A percentile compares a stretch with the other conserved stretches of the same genome.
These are phyloP conservation scores for Carallia pectinifolia DNA, from an alignment of 345 rosid species.

Conservation along the genomic window DNA sequence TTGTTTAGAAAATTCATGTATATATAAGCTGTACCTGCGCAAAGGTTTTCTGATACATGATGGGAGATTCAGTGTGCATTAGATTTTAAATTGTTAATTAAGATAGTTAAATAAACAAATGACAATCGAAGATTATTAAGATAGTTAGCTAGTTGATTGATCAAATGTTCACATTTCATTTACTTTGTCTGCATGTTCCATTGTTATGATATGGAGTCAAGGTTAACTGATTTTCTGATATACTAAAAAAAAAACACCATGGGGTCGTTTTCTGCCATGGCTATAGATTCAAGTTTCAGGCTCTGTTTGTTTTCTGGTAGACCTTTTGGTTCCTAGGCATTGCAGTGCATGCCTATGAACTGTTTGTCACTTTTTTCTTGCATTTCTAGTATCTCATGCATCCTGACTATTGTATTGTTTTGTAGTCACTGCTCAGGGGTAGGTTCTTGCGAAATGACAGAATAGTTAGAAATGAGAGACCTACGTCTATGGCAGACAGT, in stretches of 20 bases:
- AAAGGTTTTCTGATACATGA: background rate
- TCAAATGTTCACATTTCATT: background rate
- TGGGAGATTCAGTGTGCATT: background rate
- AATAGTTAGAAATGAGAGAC: slow-evolving; percentile 49
- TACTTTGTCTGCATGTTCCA: background rate
- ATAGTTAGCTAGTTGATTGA: background rate
- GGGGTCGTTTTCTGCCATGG: too few species aligned
- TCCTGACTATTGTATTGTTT: slow-evolving; percentile 6
- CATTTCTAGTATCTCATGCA: background rate
- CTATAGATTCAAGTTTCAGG: background rate
- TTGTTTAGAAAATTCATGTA: background rate
- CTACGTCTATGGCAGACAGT: slow-evolving; percentile 63
- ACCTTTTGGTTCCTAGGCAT: background rate
- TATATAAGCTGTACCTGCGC: background rate
- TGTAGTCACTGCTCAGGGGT: slow-evolving; percentile 87
- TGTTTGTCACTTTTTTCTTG: background rate
- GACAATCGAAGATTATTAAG: background rate
- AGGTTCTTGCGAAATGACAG: slow-evolving; percentile 86
- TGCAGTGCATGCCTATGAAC: background rate
- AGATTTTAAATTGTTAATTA: background rate
- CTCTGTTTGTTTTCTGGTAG: background rate
- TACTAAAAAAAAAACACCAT: too few species aligned
- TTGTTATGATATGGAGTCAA: background rate
- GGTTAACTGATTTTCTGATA: background rate
- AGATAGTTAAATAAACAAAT: background rate